A percentile compares a stretch with the other conserved stretches of the same genome.
Evolutionary conservation across 768 basidiomycete species (phyloP).

Genomic region (Clathrus columnatus): DNA sequence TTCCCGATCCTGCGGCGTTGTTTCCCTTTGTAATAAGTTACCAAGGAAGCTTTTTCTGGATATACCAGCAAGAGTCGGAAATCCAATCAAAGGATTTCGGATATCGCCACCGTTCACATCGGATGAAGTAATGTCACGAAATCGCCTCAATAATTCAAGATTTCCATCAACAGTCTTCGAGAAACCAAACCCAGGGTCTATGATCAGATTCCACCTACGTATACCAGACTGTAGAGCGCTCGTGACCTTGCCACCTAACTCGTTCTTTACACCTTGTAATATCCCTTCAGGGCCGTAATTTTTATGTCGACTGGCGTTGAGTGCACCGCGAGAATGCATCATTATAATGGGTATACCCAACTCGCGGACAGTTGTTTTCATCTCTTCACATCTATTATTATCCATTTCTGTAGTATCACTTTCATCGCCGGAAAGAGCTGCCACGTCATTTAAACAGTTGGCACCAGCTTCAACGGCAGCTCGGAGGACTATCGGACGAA

Average conservation of each 20-base stretch:
- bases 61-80: conserved; percentile 64
- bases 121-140: conserved; percentile 37
- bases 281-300: conserved; percentile 45
- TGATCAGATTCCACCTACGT: conserved; percentile 78
- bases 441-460: conserved; percentile 90
- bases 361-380: conserved; percentile 58
- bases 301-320: conserved; percentile 61
- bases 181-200: conserved; percentile 92
- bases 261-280: conserved; percentile 56
- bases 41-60: conserved; percentile 86
- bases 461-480: conserved; percentile 75
- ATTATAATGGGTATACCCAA: conserved; percentile 73
- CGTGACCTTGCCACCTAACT: conserved; percentile 64
- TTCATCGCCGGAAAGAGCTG: conserved; percentile 63
- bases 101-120: conserved; percentile 23
- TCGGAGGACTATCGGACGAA: conserved; percentile 72
- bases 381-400: conserved; percentile 30
- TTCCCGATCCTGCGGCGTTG: conserved; percentile 54
- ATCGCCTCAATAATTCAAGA: conserved; percentile 51
- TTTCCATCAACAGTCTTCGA: conserved; percentile 79
- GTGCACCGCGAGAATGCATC: conserved; percentile 85
- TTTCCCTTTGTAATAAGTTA: conserved; percentile 50
- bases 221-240: conserved; percentile 62
- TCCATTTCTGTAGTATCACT: conserved; percentile 19
- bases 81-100: conserved; percentile 28